These are phyloP conservation scores for Colletotrichum musae DNA, from an alignment of 2,329 filamentous ascomycete species.

Conservation along the genomic window DNA sequence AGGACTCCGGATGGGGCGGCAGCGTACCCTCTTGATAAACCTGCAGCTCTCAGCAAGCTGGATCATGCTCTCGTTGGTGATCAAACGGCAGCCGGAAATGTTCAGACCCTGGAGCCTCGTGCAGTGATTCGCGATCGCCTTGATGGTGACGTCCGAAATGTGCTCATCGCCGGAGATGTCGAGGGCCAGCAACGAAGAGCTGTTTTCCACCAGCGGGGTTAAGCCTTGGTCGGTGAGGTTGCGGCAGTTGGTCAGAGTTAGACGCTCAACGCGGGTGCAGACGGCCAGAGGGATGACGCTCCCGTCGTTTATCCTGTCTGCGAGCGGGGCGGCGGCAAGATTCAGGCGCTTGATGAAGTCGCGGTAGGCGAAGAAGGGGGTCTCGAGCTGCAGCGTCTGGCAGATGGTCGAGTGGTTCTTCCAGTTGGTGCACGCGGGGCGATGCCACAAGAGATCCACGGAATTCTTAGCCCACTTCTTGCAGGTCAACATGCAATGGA, in stretches of 20 bases:
- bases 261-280: constrained; percentile 91
- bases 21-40: constrained; percentile 85
- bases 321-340: constrained; percentile 77
- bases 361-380: constrained; percentile 90
- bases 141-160: constrained; percentile 86
- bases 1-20: background rate
- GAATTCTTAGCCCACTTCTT: constrained; percentile 93
- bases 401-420: constrained; percentile 85
- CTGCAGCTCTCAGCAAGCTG: constrained; percentile 85
- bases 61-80: constrained; percentile 90
- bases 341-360: constrained; percentile 95
- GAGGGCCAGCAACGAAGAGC: constrained; percentile 85
- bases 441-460: constrained; percentile 94
- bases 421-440: constrained; percentile 92
- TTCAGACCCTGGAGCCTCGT: constrained; percentile 91
- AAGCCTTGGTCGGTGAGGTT: constrained; percentile 88
- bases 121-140: constrained; percentile 85
- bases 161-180: constrained; percentile 90
- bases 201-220: constrained; percentile 83
- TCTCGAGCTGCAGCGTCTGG: constrained; percentile 77
- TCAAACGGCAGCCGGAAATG: constrained; percentile 85
- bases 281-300: constrained; percentile 85
- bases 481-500: constrained; percentile 93
- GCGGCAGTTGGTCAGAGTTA: constrained; percentile 92
- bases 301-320: constrained; percentile 85